These are phyloP conservation scores for Hippophae rhamnoides DNA, from an alignment of 306 rosid species.

Conservation along the genomic window DNA sequence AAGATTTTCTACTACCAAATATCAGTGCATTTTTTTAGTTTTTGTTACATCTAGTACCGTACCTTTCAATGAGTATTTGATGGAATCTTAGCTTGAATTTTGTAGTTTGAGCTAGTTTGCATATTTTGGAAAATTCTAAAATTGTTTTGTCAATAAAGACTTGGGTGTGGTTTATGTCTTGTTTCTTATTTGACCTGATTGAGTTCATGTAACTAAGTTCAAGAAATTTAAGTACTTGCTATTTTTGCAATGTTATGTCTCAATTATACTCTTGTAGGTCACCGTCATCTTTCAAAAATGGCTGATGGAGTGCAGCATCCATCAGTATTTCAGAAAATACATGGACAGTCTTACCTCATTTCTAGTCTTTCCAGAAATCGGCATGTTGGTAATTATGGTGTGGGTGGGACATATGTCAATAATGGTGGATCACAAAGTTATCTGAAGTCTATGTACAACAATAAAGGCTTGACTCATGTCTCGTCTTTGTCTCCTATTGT, in stretches of 20 bases:
- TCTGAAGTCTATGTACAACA: conserved; percentile 19
- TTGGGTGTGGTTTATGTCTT: too few species aligned
- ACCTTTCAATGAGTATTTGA: neutral
- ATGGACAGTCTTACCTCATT: conserved; percentile 49
- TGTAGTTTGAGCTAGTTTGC: too few species aligned
- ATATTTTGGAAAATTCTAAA: too few species aligned
- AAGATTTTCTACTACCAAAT: neutral
- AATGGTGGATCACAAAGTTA: conserved; percentile 36
- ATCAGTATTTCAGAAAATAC: conserved; percentile 62
- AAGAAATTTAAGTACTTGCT: neutral
- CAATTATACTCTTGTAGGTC: conserved; percentile 33
- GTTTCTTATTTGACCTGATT: neutral
- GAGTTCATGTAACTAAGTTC: neutral
- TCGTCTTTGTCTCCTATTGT: conserved; percentile 27
- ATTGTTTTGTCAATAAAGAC: too few species aligned
- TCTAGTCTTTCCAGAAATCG: conserved; percentile 51
- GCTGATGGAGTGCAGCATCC: conserved; percentile 55
- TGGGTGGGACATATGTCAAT: conserved; percentile 19
- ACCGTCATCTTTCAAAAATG: conserved; percentile 39
- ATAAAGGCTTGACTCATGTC: conserved; percentile 31
- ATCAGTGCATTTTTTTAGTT: neutral
- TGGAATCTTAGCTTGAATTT: too few species aligned
- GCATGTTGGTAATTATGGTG: conserved; percentile 23
- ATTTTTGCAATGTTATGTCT: neutral
- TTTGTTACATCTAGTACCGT: neutral